Percentiles rank a stretch among this genome's conserved stretches.
These are phyloP conservation scores for Starmerella bacillaris DNA, from an alignment of 805 yeast genomes.

Conservation along the genomic window DNA sequence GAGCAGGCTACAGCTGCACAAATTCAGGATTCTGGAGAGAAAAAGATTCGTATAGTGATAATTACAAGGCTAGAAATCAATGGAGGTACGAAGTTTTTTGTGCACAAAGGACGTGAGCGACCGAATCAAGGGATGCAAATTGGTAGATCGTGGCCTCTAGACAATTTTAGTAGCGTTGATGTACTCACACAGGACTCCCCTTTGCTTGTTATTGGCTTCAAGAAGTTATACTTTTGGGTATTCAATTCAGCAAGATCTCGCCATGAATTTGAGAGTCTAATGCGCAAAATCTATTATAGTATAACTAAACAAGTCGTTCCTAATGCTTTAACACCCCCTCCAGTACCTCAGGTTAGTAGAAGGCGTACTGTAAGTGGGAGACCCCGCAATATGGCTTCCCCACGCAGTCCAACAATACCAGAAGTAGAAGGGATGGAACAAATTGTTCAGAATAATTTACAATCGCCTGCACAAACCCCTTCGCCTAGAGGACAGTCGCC, in stretches of 20 bases:
- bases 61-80: constrained; percentile 3
- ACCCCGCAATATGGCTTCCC: no score
- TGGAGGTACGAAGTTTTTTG: constrained; percentile 26
- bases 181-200: constrained; percentile 26
- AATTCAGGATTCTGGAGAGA: neutral
- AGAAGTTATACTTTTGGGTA: constrained; percentile 74
- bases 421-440: no score
- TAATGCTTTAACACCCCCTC: constrained; percentile 4
- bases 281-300: constrained; percentile 34
- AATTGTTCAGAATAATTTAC: no score
- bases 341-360: constrained; percentile 6
- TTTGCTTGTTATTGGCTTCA: constrained; percentile 37
- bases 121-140: constrained; percentile 61
- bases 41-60: constrained; percentile 14
- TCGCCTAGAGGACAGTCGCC: no score
- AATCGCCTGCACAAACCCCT: no score
- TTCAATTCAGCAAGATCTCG: constrained; percentile 41
- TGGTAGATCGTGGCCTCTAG: constrained; percentile 82
- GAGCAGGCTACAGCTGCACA: constrained; percentile 9
- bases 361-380: constrained; percentile 4
- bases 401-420: no score
- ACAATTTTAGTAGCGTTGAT: constrained; percentile 42
- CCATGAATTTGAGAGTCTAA: constrained; percentile 36
- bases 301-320: constrained; percentile 20
- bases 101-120: constrained; percentile 77